A percentile compares a stretch with the other conserved stretches of the same genome.
phyloP scores from a whole-genome alignment of 1,284 basidiomycete genomes.

The Porphyrellus sp. region DNA sequence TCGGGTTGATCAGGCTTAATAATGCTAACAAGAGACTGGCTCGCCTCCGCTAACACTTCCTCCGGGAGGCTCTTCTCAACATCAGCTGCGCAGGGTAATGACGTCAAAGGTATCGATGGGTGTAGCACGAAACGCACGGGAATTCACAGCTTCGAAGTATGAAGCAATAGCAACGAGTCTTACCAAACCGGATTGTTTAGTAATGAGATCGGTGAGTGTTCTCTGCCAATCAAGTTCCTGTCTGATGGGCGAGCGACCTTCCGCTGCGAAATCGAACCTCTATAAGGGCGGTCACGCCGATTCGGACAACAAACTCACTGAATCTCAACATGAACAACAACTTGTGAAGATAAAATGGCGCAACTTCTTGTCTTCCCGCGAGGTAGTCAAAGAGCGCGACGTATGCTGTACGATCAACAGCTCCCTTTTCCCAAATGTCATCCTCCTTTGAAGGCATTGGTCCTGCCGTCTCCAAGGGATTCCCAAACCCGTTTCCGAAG shows the following conservation, averaged over 20 bases:
- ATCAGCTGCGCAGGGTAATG: neutral
- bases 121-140: neutral
- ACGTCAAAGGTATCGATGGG: neutral
- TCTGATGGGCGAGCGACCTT: conserved; percentile 2
- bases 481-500: conserved; percentile 9
- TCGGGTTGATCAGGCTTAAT: conserved; percentile 8
- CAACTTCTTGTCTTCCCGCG: conserved; percentile 1
- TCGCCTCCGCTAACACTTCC: conserved; percentile 6
- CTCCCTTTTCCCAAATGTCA: conserved; percentile 8
- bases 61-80: neutral
- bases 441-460: conserved; percentile 6
- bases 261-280: neutral
- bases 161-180: conserved; percentile 6
- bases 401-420: conserved; percentile 3
- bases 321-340: conserved; percentile 8
- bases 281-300: neutral
- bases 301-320: neutral
- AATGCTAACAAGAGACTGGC: conserved; percentile 3
- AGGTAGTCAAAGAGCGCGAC: conserved; percentile 7
- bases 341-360: conserved; percentile 8
- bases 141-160: conserved; percentile 6
- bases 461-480: conserved; percentile 6
- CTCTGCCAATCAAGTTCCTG: conserved; percentile 2
- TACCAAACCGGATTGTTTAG: conserved; percentile 2
- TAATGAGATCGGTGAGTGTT: conserved; percentile 4